Percentiles rank a stretch among this genome's conserved stretches.
These are phyloP conservation scores for Amanita polypyramis DNA, from an alignment of 768 basidiomycete genomes.

Conservation along the genomic window DNA sequence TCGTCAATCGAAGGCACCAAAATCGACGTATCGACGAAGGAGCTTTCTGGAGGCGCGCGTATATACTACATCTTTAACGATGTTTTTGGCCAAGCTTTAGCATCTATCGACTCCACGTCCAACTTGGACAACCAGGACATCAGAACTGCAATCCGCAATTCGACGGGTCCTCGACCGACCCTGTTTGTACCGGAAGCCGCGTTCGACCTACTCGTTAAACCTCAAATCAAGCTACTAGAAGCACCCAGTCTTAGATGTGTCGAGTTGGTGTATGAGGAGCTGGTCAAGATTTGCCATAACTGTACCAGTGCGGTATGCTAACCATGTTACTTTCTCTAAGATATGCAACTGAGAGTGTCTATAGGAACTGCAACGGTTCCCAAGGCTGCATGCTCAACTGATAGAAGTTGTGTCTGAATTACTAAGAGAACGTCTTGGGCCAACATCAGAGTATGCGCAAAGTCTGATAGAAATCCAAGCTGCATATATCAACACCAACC, in stretches of 20 bases:
- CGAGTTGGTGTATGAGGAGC: constrained; percentile 95
- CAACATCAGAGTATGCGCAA: constrained; percentile 93
- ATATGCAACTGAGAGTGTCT: not conserved
- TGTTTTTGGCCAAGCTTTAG: constrained; percentile 87
- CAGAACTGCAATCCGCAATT: constrained; percentile 95
- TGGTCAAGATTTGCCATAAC: constrained; percentile 99
- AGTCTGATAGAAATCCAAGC: constrained; percentile 96
- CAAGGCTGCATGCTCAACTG: constrained; percentile 82
- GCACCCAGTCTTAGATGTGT: constrained; percentile 92
- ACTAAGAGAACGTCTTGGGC: constrained; percentile 87
- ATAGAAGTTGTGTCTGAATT: constrained; percentile 97
- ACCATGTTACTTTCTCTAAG: not conserved
- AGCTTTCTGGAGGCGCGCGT: constrained; percentile 93
- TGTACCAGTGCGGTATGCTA: constrained; percentile 76
- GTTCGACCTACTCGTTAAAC: constrained; percentile 94
- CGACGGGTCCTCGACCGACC: constrained; percentile 92
- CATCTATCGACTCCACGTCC: constrained; percentile 80
- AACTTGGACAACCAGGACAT: constrained; percentile 94
- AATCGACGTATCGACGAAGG: constrained; percentile 94
- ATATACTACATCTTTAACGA: constrained; percentile 99
- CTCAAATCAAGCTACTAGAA: constrained; percentile 94
- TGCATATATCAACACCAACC: constrained; percentile 99
- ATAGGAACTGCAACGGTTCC: constrained; percentile 94
- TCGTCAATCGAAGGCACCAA: constrained; percentile 97
- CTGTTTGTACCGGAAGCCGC: constrained; percentile 96